These are phyloP conservation scores for Saccharomyces kudriavzevii DNA, from an alignment of 805 yeast genomes.

Conservation along the genomic window DNA sequence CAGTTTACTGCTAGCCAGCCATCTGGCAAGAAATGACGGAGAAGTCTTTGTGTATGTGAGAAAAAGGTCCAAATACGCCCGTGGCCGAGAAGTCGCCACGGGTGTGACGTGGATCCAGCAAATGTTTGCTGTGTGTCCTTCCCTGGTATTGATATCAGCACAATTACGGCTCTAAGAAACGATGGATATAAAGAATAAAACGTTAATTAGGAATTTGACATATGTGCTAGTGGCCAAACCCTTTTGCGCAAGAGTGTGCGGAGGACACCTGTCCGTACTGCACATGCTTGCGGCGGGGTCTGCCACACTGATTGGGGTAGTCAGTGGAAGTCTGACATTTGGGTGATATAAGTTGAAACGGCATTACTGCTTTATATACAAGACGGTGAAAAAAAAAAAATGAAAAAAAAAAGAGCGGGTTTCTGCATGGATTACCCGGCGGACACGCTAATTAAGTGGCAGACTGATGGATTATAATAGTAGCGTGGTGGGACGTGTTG, in stretches of 20 bases:
- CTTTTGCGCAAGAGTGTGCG: not conserved
- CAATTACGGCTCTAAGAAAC: constrained; percentile 39
- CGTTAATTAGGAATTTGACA: constrained; percentile 37
- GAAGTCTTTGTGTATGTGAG: not conserved
- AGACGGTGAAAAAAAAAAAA: not conserved
- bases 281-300: not conserved
- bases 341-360: not conserved
- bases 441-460: not conserved
- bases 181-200: constrained; percentile 13
- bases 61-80: not conserved
- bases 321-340: not conserved
- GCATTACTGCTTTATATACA: not conserved
- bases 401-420: not conserved
- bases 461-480: not conserved
- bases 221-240: constrained; percentile 29
- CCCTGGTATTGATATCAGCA: constrained; percentile 30
- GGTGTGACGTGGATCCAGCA: not conserved
- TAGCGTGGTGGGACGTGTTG: not conserved
- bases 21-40: not conserved
- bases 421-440: not conserved
- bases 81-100: not conserved
- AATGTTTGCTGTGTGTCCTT: not conserved
- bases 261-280: not conserved
- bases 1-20: not conserved
- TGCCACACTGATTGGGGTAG: not conserved